phyloP scores from a whole-genome alignment of 192 early-diverging fungal species.

The Hyaloraphidium curvatum region DNA sequence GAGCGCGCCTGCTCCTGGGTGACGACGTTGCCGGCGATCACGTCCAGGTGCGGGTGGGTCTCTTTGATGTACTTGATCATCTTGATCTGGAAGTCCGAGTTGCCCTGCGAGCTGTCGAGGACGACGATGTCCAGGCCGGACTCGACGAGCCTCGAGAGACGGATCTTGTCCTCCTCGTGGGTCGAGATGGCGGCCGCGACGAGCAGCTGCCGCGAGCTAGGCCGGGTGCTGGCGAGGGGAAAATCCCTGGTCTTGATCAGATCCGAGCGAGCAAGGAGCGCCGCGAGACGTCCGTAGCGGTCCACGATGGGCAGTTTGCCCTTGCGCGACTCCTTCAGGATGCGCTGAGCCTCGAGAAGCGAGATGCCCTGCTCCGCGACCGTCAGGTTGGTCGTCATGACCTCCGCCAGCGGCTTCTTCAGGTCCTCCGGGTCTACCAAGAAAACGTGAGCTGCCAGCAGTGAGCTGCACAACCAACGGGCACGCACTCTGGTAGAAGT shows the following conservation, averaged over 20 bases:
- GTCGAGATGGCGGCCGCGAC: constrained; percentile 86
- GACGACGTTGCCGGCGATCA: constrained; percentile 95
- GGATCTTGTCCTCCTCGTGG: constrained; percentile 65
- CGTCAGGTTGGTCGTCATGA: constrained; percentile 84
- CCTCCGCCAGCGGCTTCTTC: constrained; percentile 34
- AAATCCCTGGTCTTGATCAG: constrained; percentile 92
- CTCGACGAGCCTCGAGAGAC: constrained; percentile 66
- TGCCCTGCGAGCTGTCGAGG: constrained; percentile 91
- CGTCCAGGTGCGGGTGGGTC: constrained; percentile 60
- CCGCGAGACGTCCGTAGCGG: constrained; percentile 54
- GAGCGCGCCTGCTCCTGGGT: constrained; percentile 83
- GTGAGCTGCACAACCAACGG: constrained; percentile 1
- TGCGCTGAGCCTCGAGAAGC: constrained; percentile 69
- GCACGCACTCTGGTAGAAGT: constrained; percentile 56
- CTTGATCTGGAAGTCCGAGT: constrained; percentile 81
- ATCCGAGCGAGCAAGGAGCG: constrained; percentile 84
- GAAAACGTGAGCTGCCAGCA: too few species aligned
- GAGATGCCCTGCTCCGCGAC: constrained; percentile 75
- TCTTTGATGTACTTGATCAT: constrained; percentile 88
- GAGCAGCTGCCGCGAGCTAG: constrained; percentile 73
- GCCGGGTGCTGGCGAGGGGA: constrained; percentile 72
- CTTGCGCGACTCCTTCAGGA: constrained; percentile 75
- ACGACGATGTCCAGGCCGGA: constrained; percentile 94
- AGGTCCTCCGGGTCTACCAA: constrained; percentile 30
- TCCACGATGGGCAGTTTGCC: constrained; percentile 96